Base-by-base conservation (phyloP, 495 filamentous ascomycete genomes). In the Trichoderma reesei region DNA sequence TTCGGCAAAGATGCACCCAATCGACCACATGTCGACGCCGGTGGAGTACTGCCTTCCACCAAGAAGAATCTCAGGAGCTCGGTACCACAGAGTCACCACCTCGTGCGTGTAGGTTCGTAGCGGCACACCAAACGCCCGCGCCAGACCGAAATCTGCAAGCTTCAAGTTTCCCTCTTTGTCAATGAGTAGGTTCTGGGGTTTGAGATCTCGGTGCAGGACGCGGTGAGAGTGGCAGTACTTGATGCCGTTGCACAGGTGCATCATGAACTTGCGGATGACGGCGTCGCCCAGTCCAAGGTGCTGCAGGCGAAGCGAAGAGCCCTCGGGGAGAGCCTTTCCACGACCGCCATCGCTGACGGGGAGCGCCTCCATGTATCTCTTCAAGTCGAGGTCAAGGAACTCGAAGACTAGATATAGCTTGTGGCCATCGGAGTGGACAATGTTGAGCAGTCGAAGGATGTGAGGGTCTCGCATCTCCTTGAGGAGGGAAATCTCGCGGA, bases 11-110 rank as follows among this genome's bases (percentile, higher is more conserved):
- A 99, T 99, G 73, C 94, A 96, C 48, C 94, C 94, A 61, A 93
- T 86, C 38, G 91, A 96, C 94, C 94, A 99, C 95, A 99, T 98
- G 74, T 99, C 94, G 48, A 99, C 92, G 66, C 95, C 94, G 56
- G 94, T 98, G 31, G 90, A 96, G 79, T 99, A 99, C 74, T 98
- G 94, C 59, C 92, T 89, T 63, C 95, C 94, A 70, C 94, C 94
- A 14, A 99, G 88, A 26, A 99, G 85, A 72, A 99, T 96, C 75
- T 99, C 94, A 0, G 94, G 94, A n/a, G 93, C 84, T 61, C 95
- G 90, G 73, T 98, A 98, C 94, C 94, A 99, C 62, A 99, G 83
- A 0, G 94, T 99, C 63, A 99, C 94, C 64, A 98, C 94, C 83
- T 98, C 95, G 75, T 99, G 94, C 62, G 94, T 99, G 73, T 98